phyloP scores from a whole-genome alignment of 306 rosid genomes.

The Ormosia emarginata region DNA sequence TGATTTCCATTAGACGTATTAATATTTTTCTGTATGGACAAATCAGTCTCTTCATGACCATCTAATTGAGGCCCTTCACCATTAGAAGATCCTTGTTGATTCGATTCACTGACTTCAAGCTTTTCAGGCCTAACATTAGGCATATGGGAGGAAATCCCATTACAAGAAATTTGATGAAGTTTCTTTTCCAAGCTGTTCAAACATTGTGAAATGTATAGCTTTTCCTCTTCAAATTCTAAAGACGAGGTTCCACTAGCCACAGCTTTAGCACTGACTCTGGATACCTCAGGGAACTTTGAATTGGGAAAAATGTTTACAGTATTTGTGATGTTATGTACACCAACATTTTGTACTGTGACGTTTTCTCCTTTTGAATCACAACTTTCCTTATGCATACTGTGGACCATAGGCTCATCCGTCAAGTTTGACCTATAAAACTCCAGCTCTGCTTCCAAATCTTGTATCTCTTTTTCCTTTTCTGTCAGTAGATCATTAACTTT shows the following conservation, averaged over 20 bases:
- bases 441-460: constrained; percentile 81
- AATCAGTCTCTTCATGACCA: constrained; percentile 35
- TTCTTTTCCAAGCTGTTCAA: constrained; percentile 62
- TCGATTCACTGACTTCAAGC: constrained; percentile 18
- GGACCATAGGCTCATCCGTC: constrained; percentile 19
- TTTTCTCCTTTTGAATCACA: constrained; percentile 33
- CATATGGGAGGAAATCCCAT: constrained; percentile 12
- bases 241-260: constrained; percentile 28
- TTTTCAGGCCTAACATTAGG: constrained; percentile 33
- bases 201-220: constrained; percentile 50
- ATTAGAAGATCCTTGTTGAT: constrained; percentile 33
- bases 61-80: constrained; percentile 33
- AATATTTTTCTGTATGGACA: constrained; percentile 17
- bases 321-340: constrained; percentile 16
- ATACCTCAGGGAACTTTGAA: constrained; percentile 27
- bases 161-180: constrained; percentile 35
- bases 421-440: constrained; percentile 48
- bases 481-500: constrained; percentile 72
- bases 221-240: constrained; percentile 70
- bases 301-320: constrained; percentile 9
- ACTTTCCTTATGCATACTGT: constrained; percentile 14
- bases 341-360: constrained; percentile 13
- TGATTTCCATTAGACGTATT: constrained; percentile 29
- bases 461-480: constrained; percentile 75
- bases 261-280: constrained; percentile 31